Evolutionary conservation across 1,139 yeast genomes (phyloP).

Genomic region (Schwanniomyces etchellsii): DNA sequence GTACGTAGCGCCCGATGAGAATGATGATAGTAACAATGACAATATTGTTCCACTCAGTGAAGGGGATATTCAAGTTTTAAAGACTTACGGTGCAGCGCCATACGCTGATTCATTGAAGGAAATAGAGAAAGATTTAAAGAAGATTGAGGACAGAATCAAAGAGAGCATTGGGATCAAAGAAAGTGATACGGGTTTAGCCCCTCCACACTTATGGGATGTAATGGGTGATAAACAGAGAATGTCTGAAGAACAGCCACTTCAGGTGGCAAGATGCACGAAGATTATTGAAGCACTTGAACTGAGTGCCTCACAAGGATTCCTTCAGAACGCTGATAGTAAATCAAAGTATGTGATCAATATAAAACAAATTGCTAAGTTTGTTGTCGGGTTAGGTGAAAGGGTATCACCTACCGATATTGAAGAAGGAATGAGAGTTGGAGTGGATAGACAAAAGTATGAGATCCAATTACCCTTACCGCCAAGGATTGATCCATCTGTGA

Average conservation of each 20-base stretch:
- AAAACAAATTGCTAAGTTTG: slow-evolving; percentile 97
- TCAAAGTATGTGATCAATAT: slow-evolving; percentile 92
- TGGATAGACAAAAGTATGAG: slow-evolving; percentile 93
- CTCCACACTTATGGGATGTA: slow-evolving; percentile 96
- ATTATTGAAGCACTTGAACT: slow-evolving; percentile 64
- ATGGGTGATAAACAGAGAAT: slow-evolving; percentile 93
- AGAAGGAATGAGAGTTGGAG: slow-evolving; percentile 99
- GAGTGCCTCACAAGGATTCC: slow-evolving; percentile 28
- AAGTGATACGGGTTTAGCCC: slow-evolving; percentile 92
- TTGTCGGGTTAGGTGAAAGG: slow-evolving; percentile 92
- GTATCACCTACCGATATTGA: slow-evolving; percentile 98
- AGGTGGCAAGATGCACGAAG: slow-evolving; percentile 97
- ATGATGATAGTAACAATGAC: slow-evolving; percentile 54
- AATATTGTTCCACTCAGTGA: slow-evolving; percentile 86
- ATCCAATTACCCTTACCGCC: slow-evolving; percentile 97
- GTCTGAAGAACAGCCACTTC: slow-evolving; percentile 91
- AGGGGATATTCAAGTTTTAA: slow-evolving; percentile 93
- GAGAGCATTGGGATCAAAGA: slow-evolving; percentile 93
- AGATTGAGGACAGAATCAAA: slow-evolving; percentile 78
- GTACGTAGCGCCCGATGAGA: slow-evolving; percentile 80
- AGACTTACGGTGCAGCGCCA: slow-evolving; percentile 97
- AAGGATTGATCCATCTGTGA: slow-evolving; percentile 92
- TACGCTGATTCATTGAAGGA: slow-evolving; percentile 76
- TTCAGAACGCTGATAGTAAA: slow-evolving; percentile 69
- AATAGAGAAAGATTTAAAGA: slow-evolving; percentile 80